Conservation (phyloP, 345 rosid genomes). For the Dipteronia sinensis region DNA sequence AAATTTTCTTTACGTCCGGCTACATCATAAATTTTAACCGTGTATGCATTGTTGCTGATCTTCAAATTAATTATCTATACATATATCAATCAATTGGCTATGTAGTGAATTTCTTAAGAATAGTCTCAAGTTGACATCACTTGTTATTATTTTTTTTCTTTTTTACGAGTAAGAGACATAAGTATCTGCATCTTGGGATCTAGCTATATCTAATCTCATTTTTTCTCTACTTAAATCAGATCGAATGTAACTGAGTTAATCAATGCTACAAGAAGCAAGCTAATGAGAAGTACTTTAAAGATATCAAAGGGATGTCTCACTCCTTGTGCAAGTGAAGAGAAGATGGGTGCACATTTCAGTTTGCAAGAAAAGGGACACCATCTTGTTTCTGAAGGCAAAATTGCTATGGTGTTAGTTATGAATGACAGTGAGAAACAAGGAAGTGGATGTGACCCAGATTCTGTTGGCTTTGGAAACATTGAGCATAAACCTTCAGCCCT, state of each 20-base stretch:
- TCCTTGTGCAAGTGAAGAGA: slow-evolving; percentile 41
- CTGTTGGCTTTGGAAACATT: slow-evolving; percentile 27
- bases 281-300: slow-evolving; percentile 43
- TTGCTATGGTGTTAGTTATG: slow-evolving; percentile 57
- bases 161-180: neutral
- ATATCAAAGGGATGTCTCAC: slow-evolving; percentile 42
- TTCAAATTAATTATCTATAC: neutral
- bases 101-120: neutral
- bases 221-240: slow-evolving; percentile 41
- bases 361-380: slow-evolving; percentile 52
- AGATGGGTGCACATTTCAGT: slow-evolving; percentile 34
- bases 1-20: neutral
- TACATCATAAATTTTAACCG: neutral
- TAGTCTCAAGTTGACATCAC: neutral
- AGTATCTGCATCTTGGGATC: neutral
- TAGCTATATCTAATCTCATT: slow-evolving; percentile 11
- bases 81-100: neutral
- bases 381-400: slow-evolving; percentile 65
- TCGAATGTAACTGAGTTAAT: slow-evolving; percentile 50
- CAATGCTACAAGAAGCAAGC: slow-evolving; percentile 34
- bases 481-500: slow-evolving; percentile 27
- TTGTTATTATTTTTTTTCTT: neutral
- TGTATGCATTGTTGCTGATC: neutral
- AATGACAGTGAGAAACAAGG: slow-evolving; percentile 33
- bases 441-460: slow-evolving; percentile 24